Percentiles rank a stretch among this genome's conserved stretches.
These are phyloP conservation scores for Fraxinus greggii DNA, from an alignment of 305 asterid species.

Conservation along the genomic window DNA sequence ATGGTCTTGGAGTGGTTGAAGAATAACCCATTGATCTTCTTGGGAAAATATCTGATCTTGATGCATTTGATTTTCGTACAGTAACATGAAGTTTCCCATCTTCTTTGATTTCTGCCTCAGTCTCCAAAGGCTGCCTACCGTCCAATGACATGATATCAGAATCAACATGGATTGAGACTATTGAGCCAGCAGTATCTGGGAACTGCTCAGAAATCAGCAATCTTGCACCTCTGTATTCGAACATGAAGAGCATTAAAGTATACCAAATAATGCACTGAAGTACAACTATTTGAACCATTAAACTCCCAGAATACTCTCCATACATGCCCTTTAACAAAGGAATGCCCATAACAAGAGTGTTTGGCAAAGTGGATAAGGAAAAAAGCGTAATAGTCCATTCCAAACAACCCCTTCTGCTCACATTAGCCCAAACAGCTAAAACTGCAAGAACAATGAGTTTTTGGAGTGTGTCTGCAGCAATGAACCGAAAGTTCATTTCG, in stretches of 20 bases:
- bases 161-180: slow-evolving; percentile 87
- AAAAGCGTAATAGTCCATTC: slow-evolving; percentile 94
- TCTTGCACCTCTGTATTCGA: slow-evolving; percentile 78
- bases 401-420: slow-evolving; percentile 61
- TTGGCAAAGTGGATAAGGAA: slow-evolving; percentile 83
- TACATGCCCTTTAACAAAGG: slow-evolving; percentile 88
- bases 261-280: slow-evolving; percentile 98
- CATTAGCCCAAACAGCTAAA: slow-evolving; percentile 59
- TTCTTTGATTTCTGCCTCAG: slow-evolving; percentile 68
- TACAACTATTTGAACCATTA: slow-evolving; percentile 93
- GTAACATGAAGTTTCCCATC: slow-evolving; percentile 91
- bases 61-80: slow-evolving; percentile 77
- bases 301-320: slow-evolving; percentile 62
- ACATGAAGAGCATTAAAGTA: slow-evolving; percentile 89
- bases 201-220: slow-evolving; percentile 85
- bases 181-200: slow-evolving; percentile 85
- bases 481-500: slow-evolving; percentile 73
- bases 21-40: slow-evolving; percentile 70
- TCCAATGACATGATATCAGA: slow-evolving; percentile 87
- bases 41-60: slow-evolving; percentile 78
- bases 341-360: slow-evolving; percentile 95
- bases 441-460: slow-evolving; percentile 65
- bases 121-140: slow-evolving; percentile 75
- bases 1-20: slow-evolving; percentile 70
- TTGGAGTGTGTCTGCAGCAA: slow-evolving; percentile 89